Percentiles rank a stretch among this genome's conserved stretches.
Evolutionary conservation across 495 filamentous ascomycete species (phyloP).

Genomic region (Arthonia radiata): DNA sequence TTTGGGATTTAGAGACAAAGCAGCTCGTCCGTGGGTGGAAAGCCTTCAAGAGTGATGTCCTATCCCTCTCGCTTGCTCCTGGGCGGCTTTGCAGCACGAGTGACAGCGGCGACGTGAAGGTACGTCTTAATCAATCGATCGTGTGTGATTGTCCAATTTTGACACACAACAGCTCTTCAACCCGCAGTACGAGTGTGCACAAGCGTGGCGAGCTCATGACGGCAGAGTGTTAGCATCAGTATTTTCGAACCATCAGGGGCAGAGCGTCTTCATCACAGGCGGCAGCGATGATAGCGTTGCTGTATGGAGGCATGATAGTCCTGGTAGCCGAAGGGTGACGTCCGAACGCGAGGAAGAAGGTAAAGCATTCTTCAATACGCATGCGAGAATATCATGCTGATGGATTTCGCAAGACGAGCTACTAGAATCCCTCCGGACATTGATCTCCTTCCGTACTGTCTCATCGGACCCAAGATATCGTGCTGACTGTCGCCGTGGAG

Average conservation of each 20-base stretch:
- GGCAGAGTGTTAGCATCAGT: constrained; percentile 77
- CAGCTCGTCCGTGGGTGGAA: constrained; percentile 72
- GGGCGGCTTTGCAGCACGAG: constrained; percentile 67
- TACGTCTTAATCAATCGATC: constrained; percentile 16
- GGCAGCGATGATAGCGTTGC: constrained; percentile 75
- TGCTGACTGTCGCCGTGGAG: constrained; percentile 78
- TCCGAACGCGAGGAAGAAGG: too few relatives aligned
- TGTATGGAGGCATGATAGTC: constrained; percentile 74
- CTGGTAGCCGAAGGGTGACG: constrained; percentile 22
- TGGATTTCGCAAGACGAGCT: constrained; percentile 48
- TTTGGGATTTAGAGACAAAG: constrained; percentile 90
- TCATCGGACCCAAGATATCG: constrained; percentile 62
- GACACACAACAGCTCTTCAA: constrained; percentile 44
- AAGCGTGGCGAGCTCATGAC: constrained; percentile 62
- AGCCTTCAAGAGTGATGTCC: constrained; percentile 57
- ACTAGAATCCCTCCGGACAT: constrained; percentile 54
- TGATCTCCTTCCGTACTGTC: constrained; percentile 75
- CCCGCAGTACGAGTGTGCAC: constrained; percentile 64
- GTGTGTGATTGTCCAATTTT: constrained; percentile 3
- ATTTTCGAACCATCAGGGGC: constrained; percentile 35
- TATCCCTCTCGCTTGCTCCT: constrained; percentile 60
- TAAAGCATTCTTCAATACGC: too few relatives aligned
- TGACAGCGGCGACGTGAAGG: constrained; percentile 55
- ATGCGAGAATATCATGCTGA: too few relatives aligned
- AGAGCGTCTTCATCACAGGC: constrained; percentile 71